Evolutionary conservation across 306 rosid species (phyloP).

Genomic region (Boehmeria nivea): DNA sequence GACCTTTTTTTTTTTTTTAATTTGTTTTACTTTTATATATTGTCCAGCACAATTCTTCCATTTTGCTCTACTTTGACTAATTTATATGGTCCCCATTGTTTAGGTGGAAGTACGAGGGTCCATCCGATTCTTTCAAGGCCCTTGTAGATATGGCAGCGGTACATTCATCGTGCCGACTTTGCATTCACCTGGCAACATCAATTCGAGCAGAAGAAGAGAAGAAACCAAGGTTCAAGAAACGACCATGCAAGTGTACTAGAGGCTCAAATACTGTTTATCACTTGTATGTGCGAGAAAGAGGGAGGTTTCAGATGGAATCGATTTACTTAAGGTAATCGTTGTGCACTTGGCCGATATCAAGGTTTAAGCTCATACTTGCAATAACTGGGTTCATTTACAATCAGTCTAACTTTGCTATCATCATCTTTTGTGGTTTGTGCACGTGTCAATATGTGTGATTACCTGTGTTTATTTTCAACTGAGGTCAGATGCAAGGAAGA

Average conservation of each 20-base stretch:
- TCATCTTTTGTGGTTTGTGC: no score
- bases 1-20: background rate
- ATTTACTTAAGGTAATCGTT: slow-evolving; percentile 70
- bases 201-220: slow-evolving; percentile 72
- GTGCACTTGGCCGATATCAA: no score
- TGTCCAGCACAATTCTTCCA: background rate
- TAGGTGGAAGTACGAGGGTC: slow-evolving; percentile 98
- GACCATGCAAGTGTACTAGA: slow-evolving; percentile 86
- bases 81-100: slow-evolving; percentile 25
- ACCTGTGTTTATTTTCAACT: no score
- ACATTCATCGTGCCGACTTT: slow-evolving; percentile 98
- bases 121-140: slow-evolving; percentile 94
- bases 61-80: background rate
- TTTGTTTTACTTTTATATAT: background rate
- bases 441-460: no score
- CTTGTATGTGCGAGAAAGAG: slow-evolving; percentile 80
- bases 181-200: slow-evolving; percentile 82
- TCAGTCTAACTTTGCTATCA: no score
- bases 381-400: no score
- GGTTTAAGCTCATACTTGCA: no score
- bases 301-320: slow-evolving; percentile 78
- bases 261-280: slow-evolving; percentile 71
- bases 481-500: no score
- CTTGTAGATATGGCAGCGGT: slow-evolving; percentile 98
- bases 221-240: slow-evolving; percentile 52